phyloP scores from a whole-genome alignment of 2,329 filamentous ascomycete species.

The Colletotrichum magnum region DNA sequence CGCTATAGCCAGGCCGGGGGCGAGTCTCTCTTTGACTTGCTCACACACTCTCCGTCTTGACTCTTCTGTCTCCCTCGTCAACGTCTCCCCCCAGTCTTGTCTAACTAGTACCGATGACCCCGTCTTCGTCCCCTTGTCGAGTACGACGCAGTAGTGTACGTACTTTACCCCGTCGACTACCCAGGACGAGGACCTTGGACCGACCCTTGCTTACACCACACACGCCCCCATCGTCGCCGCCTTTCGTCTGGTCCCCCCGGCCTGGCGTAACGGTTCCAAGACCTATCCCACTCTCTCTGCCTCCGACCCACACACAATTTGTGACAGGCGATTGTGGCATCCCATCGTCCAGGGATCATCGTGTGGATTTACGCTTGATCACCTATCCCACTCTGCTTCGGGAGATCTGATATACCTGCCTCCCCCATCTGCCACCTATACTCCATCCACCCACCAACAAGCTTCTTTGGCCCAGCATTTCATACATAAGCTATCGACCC shows the following conservation, averaged over 20 bases:
- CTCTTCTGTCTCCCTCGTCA: slow-evolving; percentile 24
- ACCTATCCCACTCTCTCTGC: slow-evolving; percentile 37
- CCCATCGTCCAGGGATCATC: slow-evolving; percentile 59
- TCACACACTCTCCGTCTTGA: slow-evolving; percentile 15
- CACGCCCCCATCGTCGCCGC: slow-evolving; percentile 42
- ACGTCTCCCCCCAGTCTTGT: slow-evolving; percentile 17
- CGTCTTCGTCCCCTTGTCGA: slow-evolving; percentile 30
- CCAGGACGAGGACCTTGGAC: slow-evolving; percentile 37
- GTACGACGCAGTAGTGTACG: slow-evolving; percentile 41
- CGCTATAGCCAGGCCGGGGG: slow-evolving; percentile 50
- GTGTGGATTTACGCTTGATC: slow-evolving; percentile 67
- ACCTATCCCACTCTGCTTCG: slow-evolving; percentile 55
- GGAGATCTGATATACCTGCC: slow-evolving; percentile 47
- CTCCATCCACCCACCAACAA: slow-evolving; percentile 54
- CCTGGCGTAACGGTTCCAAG: slow-evolving; percentile 44
- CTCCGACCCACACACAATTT: slow-evolving; percentile 67
- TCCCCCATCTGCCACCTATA: slow-evolving; percentile 41
- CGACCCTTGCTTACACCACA: slow-evolving; percentile 33
- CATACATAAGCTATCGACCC: slow-evolving; percentile 62
- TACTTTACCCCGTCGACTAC: slow-evolving; percentile 15
- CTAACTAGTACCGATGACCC: slow-evolving; percentile 35
- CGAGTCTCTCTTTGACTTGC: slow-evolving; percentile 7
- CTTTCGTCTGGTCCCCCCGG: slow-evolving; percentile 38
- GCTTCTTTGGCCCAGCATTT: slow-evolving; percentile 55
- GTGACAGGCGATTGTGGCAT: slow-evolving; percentile 65